Evolutionary conservation across 768 basidiomycete genomes (phyloP).

Genomic region (Boletus rufocinnamomeus): DNA sequence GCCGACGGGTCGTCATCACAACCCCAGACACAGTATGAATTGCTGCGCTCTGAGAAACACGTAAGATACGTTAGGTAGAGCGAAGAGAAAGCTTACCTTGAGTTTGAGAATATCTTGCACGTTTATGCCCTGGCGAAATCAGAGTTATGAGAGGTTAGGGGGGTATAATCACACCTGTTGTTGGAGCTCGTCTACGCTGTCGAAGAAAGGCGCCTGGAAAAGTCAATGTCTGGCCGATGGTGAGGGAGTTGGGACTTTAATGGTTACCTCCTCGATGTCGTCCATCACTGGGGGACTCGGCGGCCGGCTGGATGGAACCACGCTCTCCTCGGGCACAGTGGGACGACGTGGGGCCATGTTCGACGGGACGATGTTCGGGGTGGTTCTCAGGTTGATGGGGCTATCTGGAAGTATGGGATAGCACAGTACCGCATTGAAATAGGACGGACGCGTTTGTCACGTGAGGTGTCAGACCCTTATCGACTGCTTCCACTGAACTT

Average conservation of each 20-base stretch:
- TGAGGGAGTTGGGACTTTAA: neutral
- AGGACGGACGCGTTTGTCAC: conserved; percentile 21
- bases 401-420: neutral
- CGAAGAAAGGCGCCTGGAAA: conserved; percentile 61
- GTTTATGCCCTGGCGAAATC: conserved; percentile 74
- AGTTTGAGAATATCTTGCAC: conserved; percentile 94
- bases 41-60: conserved; percentile 58
- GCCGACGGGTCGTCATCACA: conserved; percentile 87
- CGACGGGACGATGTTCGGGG: neutral
- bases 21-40: conserved; percentile 87
- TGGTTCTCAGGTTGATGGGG: neutral
- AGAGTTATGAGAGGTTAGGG: conserved; percentile 7
- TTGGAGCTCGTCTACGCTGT: conserved; percentile 82
- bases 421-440: conserved; percentile 12
- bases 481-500: conserved; percentile 4
- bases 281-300: conserved; percentile 31
- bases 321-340: conserved; percentile 27
- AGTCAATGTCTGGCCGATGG: neutral
- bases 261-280: conserved; percentile 45
- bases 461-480: conserved; percentile 10
- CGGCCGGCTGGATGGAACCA: conserved; percentile 31
- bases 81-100: conserved; percentile 51
- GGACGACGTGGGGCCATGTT: conserved; percentile 35
- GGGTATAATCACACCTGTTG: conserved; percentile 56
- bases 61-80: neutral